A percentile compares a stretch with the other conserved stretches of the same genome.
These are phyloP conservation scores for Talaromyces atroroseus DNA, from an alignment of 2,329 filamentous ascomycete species.

Conservation along the genomic window DNA sequence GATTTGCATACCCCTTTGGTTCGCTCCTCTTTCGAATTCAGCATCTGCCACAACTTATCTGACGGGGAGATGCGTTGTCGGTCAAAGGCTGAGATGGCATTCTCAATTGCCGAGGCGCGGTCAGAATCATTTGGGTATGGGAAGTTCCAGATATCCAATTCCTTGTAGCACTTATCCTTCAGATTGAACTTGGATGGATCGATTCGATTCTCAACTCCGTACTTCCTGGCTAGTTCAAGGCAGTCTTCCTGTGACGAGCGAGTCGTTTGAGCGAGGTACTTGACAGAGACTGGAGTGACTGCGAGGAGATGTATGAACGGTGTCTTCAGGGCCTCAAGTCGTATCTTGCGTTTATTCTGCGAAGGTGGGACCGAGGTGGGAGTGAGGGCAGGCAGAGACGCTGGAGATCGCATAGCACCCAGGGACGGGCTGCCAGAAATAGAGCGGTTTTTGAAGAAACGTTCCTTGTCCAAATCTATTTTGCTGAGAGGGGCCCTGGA, in stretches of 20 bases:
- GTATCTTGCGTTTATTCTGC: constrained; percentile 33
- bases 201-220: constrained; percentile 47
- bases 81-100: constrained; percentile 59
- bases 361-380: constrained; percentile 40
- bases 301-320: constrained; percentile 52
- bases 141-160: constrained; percentile 59
- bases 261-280: constrained; percentile 44
- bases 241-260: constrained; percentile 47
- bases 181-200: constrained; percentile 49
- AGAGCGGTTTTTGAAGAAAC: constrained; percentile 37
- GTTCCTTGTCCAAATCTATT: constrained; percentile 38
- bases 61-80: constrained; percentile 54
- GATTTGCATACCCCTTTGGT: constrained; percentile 59
- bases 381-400: constrained; percentile 30
- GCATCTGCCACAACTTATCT: constrained; percentile 58
- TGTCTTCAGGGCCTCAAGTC: constrained; percentile 40
- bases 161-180: constrained; percentile 55
- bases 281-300: constrained; percentile 43
- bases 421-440: constrained; percentile 39
- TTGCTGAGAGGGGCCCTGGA: constrained; percentile 31
- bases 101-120: constrained; percentile 55
- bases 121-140: constrained; percentile 52
- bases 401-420: constrained; percentile 32
- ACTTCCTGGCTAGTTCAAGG: constrained; percentile 45
- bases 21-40: constrained; percentile 56